Conservation (phyloP, 2,329 filamentous ascomycete species). For the Fusarium vanettenii region DNA sequence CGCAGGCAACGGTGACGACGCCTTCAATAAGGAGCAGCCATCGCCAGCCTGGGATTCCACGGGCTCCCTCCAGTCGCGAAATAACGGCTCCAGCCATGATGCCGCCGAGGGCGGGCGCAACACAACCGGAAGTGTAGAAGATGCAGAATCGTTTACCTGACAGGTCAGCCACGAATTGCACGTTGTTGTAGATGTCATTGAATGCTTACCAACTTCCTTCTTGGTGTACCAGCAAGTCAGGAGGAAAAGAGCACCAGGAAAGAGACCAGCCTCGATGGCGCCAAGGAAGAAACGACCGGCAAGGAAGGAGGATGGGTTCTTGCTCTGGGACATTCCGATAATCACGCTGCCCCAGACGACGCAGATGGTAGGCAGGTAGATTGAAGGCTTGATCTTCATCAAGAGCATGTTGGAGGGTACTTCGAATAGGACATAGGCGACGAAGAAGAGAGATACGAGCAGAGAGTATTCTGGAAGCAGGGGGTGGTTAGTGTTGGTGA, state of each 20-base stretch:
- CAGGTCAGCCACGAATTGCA: not conserved
- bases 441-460: constrained; percentile 26
- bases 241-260: constrained; percentile 59
- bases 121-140: constrained; percentile 21
- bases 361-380: constrained; percentile 21
- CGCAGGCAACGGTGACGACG: constrained; percentile 9
- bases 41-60: constrained; percentile 22
- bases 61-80: constrained; percentile 8
- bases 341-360: constrained; percentile 23
- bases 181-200: too few species aligned
- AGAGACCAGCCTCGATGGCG: constrained; percentile 71
- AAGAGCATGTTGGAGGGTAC: constrained; percentile 26
- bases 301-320: constrained; percentile 17
- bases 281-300: constrained; percentile 67
- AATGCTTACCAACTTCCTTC: constrained; percentile 25
- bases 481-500: too few species aligned
- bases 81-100: constrained; percentile 25
- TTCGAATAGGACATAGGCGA: constrained; percentile 22
- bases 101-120: constrained; percentile 21
- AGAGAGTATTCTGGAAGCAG: constrained; percentile 23
- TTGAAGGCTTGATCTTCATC: constrained; percentile 22
- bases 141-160: constrained; percentile 26
- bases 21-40: constrained; percentile 27
- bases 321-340: constrained; percentile 23
- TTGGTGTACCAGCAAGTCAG: constrained; percentile 30